Base-by-base conservation (phyloP, 768 basidiomycete species). In the Myochromella boudieri region DNA sequence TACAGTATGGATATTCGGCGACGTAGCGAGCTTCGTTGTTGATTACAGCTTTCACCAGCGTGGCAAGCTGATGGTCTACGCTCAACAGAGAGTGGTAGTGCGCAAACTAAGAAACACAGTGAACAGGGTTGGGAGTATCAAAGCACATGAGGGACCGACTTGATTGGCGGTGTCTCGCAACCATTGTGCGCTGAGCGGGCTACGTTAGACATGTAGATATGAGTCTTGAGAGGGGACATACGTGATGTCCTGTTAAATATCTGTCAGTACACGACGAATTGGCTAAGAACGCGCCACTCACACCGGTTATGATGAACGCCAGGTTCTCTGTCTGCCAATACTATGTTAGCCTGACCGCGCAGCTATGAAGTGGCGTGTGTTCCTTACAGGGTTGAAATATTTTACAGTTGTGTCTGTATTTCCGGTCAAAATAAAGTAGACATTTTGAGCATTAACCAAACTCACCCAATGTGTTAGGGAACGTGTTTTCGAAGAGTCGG, bases 101-200 rank as follows among this genome's bases (percentile, higher is more conserved):
- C 14, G 84, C 83, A 55, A 91, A 86, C 82, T 90, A 51, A 3
- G 48, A 4, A 25, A 26, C 40, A 33, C 38, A 37, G 31, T 54
- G 26, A 43, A 38, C 29, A 22, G 27, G n/a, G n/a, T n/a, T 29
- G 55, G 38, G 53, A 28, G 22, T 17, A 11, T 22, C 17, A 2
- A 18, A 10, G n/a, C 4, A 18, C 27, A 25, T 21, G 11, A 3
- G 24, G 24, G 25, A 57, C 65, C 22, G 44, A 83, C 85, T 67
- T 88, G 87, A 59, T 90, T 91, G 20, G 80, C 84, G 17, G 88
- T 87, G 59, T 91, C 87, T 40, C 88, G 83, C 28, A 91, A 72
- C 88, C 88, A 91, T 58, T 90, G 87, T 2, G 88, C 88, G 25
- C 87, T 90, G 20, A 20, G 14, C 6, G 48, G 17, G 48, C 26